Base-by-base conservation (phyloP, 139 green algal genomes). In the Ettlia oleoabundans region DNA sequence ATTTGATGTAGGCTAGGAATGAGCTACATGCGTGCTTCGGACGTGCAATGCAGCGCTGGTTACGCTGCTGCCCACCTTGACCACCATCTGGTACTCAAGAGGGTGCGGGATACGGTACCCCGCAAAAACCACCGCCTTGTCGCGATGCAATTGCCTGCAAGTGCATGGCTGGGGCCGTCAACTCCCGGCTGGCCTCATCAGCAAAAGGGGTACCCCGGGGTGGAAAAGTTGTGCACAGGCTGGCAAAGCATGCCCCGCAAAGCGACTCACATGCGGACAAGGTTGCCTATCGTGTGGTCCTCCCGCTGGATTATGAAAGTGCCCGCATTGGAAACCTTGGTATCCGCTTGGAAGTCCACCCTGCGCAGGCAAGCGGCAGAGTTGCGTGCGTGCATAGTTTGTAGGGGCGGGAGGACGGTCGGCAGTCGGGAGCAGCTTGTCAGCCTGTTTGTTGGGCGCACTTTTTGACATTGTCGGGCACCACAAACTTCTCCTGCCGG, bases 51-150 rank as follows among this genome's bases (percentile, higher is more conserved):
- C 40, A 7, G 26, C 30, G 28, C 71, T 78, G 26, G 37, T n/a
- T 40, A 64, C 40, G 32, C 24, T 24, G 13, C 3, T 1, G 0
- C 66, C 32, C 47, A 97, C 90, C 81, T 93, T 95, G 68, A 99
- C 82, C 1, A 96, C 73, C 78, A 99, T 92, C 26, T 90, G 84
- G 55, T 98, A 91, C 72, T 98, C 91, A 18, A 99, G 90, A 2
- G 96, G 96, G 85, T 99, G 96, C 0, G 96, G 96, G 58, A 98
- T 92, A 52, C 93, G 92, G 89, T 99, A 99, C 13, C 96, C 96
- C 5, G 96, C 90, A 86, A 99, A 99, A 13, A 95, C 89, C 1
- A 98, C 93, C 9, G 87, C 66, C 53, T 83, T 87, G 84, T 96
- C 91, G 0, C 82, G 70, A 42, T 94, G 90, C 77, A 95, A 85